Evolutionary conservation across 495 filamentous ascomycete species (phyloP), one percentile per base, ranked within the genome.

Genomic region (Tuber aestivum): DNA sequence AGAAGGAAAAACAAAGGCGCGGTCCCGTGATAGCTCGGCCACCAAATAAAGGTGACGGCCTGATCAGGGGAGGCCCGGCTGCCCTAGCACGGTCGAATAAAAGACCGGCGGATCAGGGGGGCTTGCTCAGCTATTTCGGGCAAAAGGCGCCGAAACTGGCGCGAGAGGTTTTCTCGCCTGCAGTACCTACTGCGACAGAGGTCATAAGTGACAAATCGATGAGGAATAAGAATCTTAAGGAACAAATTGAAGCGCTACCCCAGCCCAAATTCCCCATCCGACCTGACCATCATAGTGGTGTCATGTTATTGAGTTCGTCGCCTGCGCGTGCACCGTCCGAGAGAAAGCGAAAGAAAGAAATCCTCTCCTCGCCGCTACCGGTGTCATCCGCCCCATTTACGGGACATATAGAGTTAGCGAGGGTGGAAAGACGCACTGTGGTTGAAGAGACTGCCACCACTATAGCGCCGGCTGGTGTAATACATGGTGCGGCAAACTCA

Each of bases 121-220:
- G 81, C 41, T 81, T 89, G 40, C 83, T 83, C 27, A 84, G 75
- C 48, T 88, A 89, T 77, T 85, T 89, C 50, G 79, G 73, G 2
- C 83, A 84, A 38, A 79, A 77, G 42, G 71, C 71, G 10, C 68
- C 79, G 23, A 65, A 72, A 72, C 78, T 71, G 23, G 23, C 45
- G 16, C 14, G 12, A 68, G 37, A 80, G n/a, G 77, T 42, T 40
- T 32, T 85, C 75, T 83, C 82, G 10, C 74, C 80, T 18, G 85
- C 84, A 18, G 85, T 85, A 74, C 84, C 82, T 21, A 85, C 88
- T 50, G 86, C 83, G 71, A 83, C 81, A 83, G 81, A 83, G 77
- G 83, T 83, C 70, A 75, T 81, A 4, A 83, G 79, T 69, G 80
- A 79, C 71, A 77, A 70, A 37, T 81, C 72, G 70, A 84, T 80